Evolutionary conservation across 73 alveolate genomes (phyloP).

Genomic region (Tetrahymena elliotti): DNA sequence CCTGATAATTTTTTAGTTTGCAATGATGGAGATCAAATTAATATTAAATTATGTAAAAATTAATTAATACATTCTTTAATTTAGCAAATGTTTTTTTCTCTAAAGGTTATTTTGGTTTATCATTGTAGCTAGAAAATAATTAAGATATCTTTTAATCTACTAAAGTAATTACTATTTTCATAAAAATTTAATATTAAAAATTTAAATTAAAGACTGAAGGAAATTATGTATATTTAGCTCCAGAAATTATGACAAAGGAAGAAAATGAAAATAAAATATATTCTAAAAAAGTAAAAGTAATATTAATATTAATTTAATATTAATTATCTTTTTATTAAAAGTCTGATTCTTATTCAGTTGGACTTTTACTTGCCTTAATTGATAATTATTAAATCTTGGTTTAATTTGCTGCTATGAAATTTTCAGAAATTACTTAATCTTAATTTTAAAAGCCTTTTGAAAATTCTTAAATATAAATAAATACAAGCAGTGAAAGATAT

Average conservation of each 20-base stretch:
- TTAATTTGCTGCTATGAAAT: too few species aligned
- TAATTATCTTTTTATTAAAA: too few species aligned
- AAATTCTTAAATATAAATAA: too few species aligned
- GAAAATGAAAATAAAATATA: background rate
- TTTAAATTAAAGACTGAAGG: background rate
- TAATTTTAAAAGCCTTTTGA: too few species aligned
- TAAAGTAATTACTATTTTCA: too few species aligned
- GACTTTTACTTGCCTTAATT: background rate
- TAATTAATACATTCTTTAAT: too few species aligned
- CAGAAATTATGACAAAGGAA: background rate
- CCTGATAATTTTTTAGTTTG: background rate
- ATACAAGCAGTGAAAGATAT: too few species aligned
- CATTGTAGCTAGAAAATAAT: background rate
- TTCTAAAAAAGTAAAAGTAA: background rate
- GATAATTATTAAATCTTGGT: too few species aligned
- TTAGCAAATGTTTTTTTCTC: background rate
- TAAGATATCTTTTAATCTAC: background rate
- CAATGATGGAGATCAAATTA: too few species aligned
- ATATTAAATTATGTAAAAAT: background rate
- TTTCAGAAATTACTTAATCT: too few species aligned
- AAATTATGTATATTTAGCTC: background rate
- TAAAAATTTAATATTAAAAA: too few species aligned
- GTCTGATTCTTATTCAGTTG: background rate
- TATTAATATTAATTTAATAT: too few species aligned
- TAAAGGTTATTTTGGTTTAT: background rate